These are phyloP conservation scores for Solanum hybrid DNA, from an alignment of 305 asterid genomes.

Conservation along the genomic window DNA sequence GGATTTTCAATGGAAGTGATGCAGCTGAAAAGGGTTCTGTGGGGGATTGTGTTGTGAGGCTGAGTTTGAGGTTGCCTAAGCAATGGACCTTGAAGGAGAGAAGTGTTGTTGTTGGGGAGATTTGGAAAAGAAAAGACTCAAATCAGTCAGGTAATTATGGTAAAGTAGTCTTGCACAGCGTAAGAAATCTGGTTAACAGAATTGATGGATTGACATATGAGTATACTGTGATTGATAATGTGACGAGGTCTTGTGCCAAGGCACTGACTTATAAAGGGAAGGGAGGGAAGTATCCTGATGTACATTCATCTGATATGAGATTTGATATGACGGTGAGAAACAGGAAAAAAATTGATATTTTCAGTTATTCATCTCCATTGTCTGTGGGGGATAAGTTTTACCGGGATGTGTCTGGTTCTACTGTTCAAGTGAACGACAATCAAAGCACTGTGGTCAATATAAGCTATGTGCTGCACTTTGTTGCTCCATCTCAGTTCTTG, in stretches of 20 bases:
- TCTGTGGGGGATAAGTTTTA: conserved; percentile 41
- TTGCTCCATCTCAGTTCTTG: conserved; percentile 36
- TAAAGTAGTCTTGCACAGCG: conserved; percentile 33
- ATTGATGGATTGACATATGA: conserved; percentile 39
- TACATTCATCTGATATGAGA: conserved; percentile 58
- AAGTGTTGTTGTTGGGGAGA: conserved; percentile 60
- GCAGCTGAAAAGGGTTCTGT: conserved; percentile 27
- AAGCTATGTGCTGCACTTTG: conserved; percentile 52
- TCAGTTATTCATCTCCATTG: conserved; percentile 62
- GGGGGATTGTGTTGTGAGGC: conserved; percentile 65
- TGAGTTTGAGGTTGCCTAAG: conserved; percentile 65
- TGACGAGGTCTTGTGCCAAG: conserved; percentile 41
- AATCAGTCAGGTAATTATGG: conserved; percentile 59
- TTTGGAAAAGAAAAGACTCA: conserved; percentile 61
- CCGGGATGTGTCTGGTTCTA: conserved; percentile 13
- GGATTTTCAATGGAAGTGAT: conserved; percentile 43
- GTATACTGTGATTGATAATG: conserved; percentile 49
- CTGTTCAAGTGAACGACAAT: conserved; percentile 25
- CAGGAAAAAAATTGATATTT: conserved; percentile 34
- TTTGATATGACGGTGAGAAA: conserved; percentile 50
- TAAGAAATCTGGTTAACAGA: conserved; percentile 22
- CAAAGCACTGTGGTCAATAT: conserved; percentile 32
- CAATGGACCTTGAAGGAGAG: conserved; percentile 64
- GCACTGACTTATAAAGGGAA: conserved; percentile 30
- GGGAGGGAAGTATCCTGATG: conserved; percentile 48